A percentile compares a stretch with the other conserved stretches of the same genome.
phyloP scores from a whole-genome alignment of 257 asterid species.

The Datura wrightii region DNA sequence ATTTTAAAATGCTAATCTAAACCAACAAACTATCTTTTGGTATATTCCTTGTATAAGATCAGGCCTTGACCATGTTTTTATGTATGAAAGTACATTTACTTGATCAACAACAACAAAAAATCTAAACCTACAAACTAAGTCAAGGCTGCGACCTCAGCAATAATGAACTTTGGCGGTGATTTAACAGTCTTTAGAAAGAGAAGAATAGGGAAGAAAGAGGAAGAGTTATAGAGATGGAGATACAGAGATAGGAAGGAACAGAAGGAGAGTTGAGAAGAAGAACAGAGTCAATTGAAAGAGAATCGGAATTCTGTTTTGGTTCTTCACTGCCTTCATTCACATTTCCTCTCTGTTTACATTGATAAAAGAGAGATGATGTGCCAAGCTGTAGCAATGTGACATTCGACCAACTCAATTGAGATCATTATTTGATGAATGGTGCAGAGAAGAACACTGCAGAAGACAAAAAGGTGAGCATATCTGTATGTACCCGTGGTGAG shows the following conservation, averaged over 20 bases:
- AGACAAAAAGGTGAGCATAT: not conserved
- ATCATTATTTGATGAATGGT: slow-evolving; percentile 1
- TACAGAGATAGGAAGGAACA: slow-evolving; percentile 10
- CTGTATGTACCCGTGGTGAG: not conserved
- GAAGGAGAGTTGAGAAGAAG: slow-evolving; percentile 11
- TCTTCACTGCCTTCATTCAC: not conserved
- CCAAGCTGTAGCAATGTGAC: slow-evolving; percentile 19
- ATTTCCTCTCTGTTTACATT: slow-evolving; percentile 20
- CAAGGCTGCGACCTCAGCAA: not conserved
- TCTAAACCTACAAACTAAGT: not conserved
- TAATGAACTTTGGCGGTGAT: not conserved
- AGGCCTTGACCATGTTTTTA: not conserved
- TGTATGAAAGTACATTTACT: not conserved
- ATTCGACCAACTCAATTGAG: not conserved
- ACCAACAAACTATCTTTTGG: not conserved
- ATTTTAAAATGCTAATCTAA: not conserved
- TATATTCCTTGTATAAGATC: not conserved
- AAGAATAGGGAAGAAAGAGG: slow-evolving; percentile 17
- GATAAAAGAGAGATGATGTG: slow-evolving; percentile 21
- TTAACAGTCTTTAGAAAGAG: slow-evolving; percentile 14
- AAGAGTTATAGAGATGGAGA: not conserved
- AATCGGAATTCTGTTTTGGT: not conserved
- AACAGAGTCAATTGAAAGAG: not conserved
- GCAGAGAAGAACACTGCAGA: not conserved
- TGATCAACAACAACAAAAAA: not conserved